Base-by-base conservation (phyloP, 139 green algal genomes). In the Pleodorina starrii region DNA sequence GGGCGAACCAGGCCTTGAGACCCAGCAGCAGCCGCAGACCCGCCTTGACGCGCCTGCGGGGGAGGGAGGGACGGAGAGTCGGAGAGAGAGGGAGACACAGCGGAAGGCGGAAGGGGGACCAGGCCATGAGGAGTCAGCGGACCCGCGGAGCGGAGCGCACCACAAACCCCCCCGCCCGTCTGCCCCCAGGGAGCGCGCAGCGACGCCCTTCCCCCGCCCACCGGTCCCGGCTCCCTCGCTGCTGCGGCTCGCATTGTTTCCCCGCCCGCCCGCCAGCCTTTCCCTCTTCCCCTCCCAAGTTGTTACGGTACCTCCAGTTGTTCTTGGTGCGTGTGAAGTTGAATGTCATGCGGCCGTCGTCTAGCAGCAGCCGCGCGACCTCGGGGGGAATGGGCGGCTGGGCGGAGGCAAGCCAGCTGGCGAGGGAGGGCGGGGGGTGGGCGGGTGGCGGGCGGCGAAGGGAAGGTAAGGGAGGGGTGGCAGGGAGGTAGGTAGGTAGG, bases 221-320 rank as follows among this genome's bases (percentile, higher is more conserved):
- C n/a, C n/a, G n/a, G n/a, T n/a, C n/a, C n/a, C n/a, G n/a, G n/a
- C n/a, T n/a, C n/a, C n/a, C n/a, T n/a, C n/a, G n/a, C n/a, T n/a
- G n/a, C n/a, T n/a, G n/a, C n/a, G n/a, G n/a, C n/a, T n/a, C n/a
- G n/a, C n/a, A n/a, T n/a, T n/a, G n/a, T n/a, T n/a, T n/a, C n/a
- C n/a, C n/a, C n/a, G n/a, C n/a, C n/a, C n/a, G n/a, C n/a, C n/a
- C n/a, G n/a, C n/a, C n/a, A n/a, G n/a, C n/a, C n/a, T n/a, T n/a
- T n/a, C n/a, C n/a, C n/a, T n/a, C n/a, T n/a, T n/a, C n/a, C n/a
- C n/a, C n/a, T n/a, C n/a, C n/a, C n/a, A n/a, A n/a, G n/a, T n/a
- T n/a, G n/a, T n/a, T n/a, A n/a, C n/a, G n/a, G n/a, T 6, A 85
- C 78, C 78, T 72, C 78, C 78, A 85, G 78, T 85, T 85, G 78